phyloP scores from a whole-genome alignment of 2,329 filamentous ascomycete species.

The Aspergillus pseudotamarii region DNA sequence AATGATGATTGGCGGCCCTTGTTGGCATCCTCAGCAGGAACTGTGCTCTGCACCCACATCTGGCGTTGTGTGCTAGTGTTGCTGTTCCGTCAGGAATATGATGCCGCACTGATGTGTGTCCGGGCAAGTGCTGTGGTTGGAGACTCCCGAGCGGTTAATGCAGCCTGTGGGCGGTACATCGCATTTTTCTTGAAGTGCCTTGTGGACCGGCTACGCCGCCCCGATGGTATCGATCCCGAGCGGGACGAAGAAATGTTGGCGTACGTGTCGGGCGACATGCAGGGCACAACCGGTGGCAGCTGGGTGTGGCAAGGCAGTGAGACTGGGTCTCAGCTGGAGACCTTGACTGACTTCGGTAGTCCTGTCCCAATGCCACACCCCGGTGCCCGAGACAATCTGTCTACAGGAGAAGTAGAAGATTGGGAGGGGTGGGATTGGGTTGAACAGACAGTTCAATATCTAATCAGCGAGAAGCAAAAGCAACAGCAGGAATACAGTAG shows the following conservation, averaged over 20 bases:
- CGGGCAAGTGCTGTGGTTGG: conserved; percentile 72
- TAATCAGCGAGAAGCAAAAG: conserved; percentile 53
- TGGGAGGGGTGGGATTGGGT: conserved; percentile 83
- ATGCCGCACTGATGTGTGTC: conserved; percentile 72
- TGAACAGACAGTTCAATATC: conserved; percentile 62
- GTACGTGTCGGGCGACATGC: conserved; percentile 83
- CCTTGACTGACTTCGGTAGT: conserved; percentile 23
- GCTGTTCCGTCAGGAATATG: conserved; percentile 72
- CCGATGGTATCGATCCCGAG: conserved; percentile 48
- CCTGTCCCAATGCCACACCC: conserved; percentile 18
- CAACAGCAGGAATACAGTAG: conserved; percentile 25
- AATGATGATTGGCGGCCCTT: conserved; percentile 55
- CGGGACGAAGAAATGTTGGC: conserved; percentile 85
- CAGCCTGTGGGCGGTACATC: conserved; percentile 78
- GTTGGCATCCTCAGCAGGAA: conserved; percentile 69
- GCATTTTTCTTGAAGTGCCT: conserved; percentile 77
- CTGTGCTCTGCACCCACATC: conserved; percentile 77
- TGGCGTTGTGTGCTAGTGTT: conserved; percentile 86
- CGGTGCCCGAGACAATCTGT: conserved; percentile 22
- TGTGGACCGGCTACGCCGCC: conserved; percentile 56
- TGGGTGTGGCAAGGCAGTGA: conserved; percentile 81
- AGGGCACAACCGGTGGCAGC: conserved; percentile 72
- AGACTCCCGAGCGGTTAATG: conserved; percentile 70
- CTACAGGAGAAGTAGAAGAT: conserved; percentile 63
- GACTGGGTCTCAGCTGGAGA: conserved; percentile 42